Percentiles rank a stretch among this genome's conserved stretches.
phyloP scores from a whole-genome alignment of 2,329 filamentous ascomycete genomes.

The Fusarium burgessii region DNA sequence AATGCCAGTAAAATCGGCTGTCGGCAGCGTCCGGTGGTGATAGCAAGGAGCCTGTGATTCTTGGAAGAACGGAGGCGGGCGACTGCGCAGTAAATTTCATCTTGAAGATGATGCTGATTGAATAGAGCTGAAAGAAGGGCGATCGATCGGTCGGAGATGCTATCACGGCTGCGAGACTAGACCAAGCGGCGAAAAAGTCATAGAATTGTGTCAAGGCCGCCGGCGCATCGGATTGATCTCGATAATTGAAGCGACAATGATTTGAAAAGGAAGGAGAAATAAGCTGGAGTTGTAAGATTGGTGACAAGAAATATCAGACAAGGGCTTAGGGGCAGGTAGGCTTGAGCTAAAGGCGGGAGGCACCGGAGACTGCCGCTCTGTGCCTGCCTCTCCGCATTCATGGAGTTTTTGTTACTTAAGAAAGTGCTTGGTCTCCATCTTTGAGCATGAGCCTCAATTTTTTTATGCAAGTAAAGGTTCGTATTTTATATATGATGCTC shows the following conservation, averaged over 20 bases:
- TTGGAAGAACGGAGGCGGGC: constrained; percentile 30
- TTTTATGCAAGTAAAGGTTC: not conserved
- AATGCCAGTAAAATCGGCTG: constrained; percentile 19
- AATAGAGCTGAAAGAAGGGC: not conserved
- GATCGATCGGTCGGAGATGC: not conserved
- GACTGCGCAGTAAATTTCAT: constrained; percentile 19
- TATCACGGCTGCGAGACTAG: not conserved
- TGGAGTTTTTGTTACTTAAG: constrained; percentile 3
- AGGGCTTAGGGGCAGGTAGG: not conserved
- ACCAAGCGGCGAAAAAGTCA: not conserved
- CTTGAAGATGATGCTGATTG: not conserved
- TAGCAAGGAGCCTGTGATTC: not conserved
- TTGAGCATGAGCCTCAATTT: not conserved
- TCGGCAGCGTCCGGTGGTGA: constrained; percentile 39
- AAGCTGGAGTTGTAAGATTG: not conserved
- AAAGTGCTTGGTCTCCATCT: not conserved
- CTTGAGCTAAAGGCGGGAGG: constrained; percentile 21
- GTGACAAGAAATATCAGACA: not conserved
- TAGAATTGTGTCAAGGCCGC: not conserved
- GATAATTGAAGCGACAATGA: not conserved
- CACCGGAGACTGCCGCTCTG: constrained; percentile 4
- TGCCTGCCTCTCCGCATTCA: not conserved
- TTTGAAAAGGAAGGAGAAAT: not conserved
- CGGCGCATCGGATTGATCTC: not conserved
- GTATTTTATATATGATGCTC: not conserved